Percentiles rank a stretch among this genome's conserved stretches.
Evolutionary conservation across 208 protist genomes (phyloP).

Genomic region (Strigomonas culicis): DNA sequence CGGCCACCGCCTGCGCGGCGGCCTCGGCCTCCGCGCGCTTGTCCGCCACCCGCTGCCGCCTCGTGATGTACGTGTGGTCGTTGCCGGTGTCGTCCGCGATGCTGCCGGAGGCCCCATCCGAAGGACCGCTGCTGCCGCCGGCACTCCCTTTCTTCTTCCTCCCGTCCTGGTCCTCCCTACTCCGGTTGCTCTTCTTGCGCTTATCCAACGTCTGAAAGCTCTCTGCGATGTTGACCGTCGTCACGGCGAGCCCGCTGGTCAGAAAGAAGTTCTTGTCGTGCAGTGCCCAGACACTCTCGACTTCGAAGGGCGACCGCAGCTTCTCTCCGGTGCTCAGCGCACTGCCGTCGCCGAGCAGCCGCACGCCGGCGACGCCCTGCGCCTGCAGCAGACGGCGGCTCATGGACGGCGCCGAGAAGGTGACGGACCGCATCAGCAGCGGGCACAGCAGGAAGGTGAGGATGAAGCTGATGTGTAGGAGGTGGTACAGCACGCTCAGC

Average conservation of each 20-base stretch:
- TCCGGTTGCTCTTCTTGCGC: conserved; percentile 17
- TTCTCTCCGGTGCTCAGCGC: background rate
- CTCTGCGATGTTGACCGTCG: conserved; percentile 21
- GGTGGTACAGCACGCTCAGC: conserved; percentile 26
- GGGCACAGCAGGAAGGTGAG: conserved; percentile 28
- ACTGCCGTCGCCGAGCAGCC: background rate
- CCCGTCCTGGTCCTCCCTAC: conserved; percentile 8
- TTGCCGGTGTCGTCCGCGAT: background rate
- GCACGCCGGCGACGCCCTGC: conserved; percentile 17
- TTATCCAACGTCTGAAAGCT: conserved; percentile 13
- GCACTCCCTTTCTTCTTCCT: background rate
- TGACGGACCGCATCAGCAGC: conserved; percentile 31
- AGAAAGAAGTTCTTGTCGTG: conserved; percentile 50
- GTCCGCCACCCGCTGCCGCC: background rate
- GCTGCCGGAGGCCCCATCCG: background rate
- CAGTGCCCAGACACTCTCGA: conserved; percentile 43
- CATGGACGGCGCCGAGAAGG: conserved; percentile 38
- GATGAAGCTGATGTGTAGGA: conserved; percentile 32
- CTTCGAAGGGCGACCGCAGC: background rate
- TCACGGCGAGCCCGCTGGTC: conserved; percentile 26
- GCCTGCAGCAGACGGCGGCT: conserved; percentile 27
- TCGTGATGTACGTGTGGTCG: conserved; percentile 23
- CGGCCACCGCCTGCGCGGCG: background rate
- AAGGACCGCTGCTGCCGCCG: background rate
- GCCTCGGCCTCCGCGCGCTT: conserved; percentile 2